Conservation (phyloP, 345 rosid genomes). For the Eucalyptus fibrosa region DNA sequence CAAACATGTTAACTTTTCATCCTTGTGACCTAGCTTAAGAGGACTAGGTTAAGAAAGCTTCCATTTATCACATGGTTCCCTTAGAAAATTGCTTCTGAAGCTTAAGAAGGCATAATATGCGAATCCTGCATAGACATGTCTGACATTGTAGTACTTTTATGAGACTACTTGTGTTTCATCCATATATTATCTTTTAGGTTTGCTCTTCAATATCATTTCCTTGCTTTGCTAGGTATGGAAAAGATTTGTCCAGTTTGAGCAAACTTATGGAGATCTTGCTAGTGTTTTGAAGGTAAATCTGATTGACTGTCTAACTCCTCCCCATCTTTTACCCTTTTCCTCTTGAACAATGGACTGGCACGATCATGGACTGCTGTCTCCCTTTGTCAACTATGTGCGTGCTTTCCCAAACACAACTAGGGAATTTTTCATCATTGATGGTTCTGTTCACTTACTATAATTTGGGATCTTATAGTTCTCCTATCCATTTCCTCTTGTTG, state of each 20-base stretch:
- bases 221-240: conserved; percentile 69
- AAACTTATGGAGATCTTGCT: conserved; percentile 88
- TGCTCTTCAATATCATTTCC: neutral
- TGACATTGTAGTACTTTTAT: neutral
- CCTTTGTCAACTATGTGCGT: neutral
- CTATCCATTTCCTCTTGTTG: neutral
- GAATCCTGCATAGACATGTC: neutral
- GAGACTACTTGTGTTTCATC: neutral
- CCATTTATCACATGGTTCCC: neutral
- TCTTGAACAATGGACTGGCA: neutral
- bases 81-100: neutral
- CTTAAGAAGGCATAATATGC: neutral
- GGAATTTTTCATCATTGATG: neutral
- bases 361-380: neutral
- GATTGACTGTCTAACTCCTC: neutral
- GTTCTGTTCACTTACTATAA: neutral
- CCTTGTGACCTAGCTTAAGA: neutral
- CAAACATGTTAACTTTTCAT: neutral
- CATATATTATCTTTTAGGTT: neutral
- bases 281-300: conserved; percentile 75
- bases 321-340: neutral
- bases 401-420: neutral
- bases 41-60: neutral
- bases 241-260: conserved; percentile 72
- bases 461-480: neutral